phyloP scores from a whole-genome alignment of 140 eudicot genomes.

The Erigeron philadelphicus region DNA sequence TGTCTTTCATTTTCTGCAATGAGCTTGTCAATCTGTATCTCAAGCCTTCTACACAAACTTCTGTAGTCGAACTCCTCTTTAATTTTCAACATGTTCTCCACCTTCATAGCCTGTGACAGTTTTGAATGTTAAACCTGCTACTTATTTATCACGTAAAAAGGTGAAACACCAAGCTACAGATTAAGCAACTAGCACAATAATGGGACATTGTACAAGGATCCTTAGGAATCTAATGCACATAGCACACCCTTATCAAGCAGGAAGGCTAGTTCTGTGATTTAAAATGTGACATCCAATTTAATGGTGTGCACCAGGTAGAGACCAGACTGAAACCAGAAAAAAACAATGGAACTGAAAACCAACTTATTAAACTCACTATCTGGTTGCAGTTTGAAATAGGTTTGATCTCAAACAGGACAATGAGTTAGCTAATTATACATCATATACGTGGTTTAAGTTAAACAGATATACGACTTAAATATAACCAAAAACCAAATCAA shows the following conservation, averaged over 20 bases:
- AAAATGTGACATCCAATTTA: background rate
- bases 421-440: background rate
- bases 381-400: background rate
- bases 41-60: conserved; percentile 82
- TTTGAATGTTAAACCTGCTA: background rate
- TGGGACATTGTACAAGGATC: background rate
- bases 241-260: background rate
- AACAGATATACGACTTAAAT: background rate
- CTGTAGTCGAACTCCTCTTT: conserved; percentile 96
- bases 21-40: conserved; percentile 77
- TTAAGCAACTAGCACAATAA: background rate
- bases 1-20: conserved; percentile 84
- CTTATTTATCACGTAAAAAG: conserved; percentile 4
- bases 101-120: conserved; percentile 88
- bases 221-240: background rate
- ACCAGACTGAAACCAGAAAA: background rate
- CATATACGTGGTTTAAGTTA: background rate
- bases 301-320: background rate
- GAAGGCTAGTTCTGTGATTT: conserved; percentile 2
- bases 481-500: background rate
- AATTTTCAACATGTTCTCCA: conserved; percentile 89
- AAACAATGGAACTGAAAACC: background rate
- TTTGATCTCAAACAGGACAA: background rate
- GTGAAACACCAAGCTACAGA: background rate
- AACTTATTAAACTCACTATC: background rate